Conservation (phyloP, 2,329 filamentous ascomycete species). For the Neonectria punicea region DNA sequence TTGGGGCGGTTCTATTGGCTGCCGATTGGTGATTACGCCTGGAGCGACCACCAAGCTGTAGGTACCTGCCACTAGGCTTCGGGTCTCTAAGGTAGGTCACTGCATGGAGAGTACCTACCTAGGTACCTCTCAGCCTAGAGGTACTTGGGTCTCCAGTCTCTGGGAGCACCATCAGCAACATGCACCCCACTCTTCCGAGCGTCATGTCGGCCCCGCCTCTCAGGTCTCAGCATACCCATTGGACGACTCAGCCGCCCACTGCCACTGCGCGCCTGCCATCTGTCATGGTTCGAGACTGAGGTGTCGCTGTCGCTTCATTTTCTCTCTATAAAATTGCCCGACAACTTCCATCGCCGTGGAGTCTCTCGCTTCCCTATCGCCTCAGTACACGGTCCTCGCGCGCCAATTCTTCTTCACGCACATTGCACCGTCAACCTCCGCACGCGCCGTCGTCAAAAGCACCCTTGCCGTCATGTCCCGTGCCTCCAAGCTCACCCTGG, state of each 20-base stretch:
- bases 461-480: conserved; percentile 82
- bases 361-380: background rate
- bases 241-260: conserved; percentile 6
- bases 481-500: conserved; percentile 86
- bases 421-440: background rate
- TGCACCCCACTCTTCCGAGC: background rate
- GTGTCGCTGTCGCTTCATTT: background rate
- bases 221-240: background rate
- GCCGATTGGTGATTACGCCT: conserved; percentile 5
- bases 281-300: conserved; percentile 18
- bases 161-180: too few relatives aligned
- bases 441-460: background rate
- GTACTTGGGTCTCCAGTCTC: background rate
- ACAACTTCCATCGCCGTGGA: background rate
- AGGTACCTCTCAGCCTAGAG: too few relatives aligned
- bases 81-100: too few relatives aligned
- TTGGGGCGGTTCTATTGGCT: background rate
- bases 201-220: too few relatives aligned
- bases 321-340: background rate
- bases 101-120: too few relatives aligned
- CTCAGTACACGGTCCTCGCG: background rate
- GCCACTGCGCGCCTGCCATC: conserved; percentile 2
- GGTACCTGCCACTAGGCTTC: background rate
- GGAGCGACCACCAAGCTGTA: background rate
- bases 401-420: conserved; percentile 7